Evolutionary conservation across 2,329 filamentous ascomycete genomes (phyloP).

Genomic region (Diaporthe vexans): DNA sequence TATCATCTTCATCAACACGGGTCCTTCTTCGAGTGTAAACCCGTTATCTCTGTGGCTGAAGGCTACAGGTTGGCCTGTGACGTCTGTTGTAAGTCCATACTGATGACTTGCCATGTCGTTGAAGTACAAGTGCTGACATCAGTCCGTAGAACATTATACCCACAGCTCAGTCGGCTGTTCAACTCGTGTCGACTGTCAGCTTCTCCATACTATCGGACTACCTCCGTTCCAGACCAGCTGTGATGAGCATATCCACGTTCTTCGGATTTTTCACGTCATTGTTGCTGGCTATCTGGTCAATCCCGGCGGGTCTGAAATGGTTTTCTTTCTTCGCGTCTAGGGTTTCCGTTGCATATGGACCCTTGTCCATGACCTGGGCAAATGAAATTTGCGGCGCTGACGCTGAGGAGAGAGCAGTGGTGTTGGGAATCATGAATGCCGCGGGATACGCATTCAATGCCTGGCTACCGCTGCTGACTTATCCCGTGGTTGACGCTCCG

Average conservation of each 20-base stretch:
- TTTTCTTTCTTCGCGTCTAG: conserved; percentile 38
- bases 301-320: conserved; percentile 43
- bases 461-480: conserved; percentile 58
- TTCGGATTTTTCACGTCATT: conserved; percentile 41
- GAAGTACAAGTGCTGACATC: not conserved
- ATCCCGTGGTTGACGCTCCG: conserved; percentile 54
- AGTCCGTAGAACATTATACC: conserved; percentile 60
- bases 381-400: conserved; percentile 61
- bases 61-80: conserved; percentile 57
- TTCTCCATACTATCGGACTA: conserved; percentile 68
- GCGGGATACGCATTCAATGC: conserved; percentile 59
- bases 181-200: conserved; percentile 64
- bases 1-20: conserved; percentile 55
- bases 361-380: conserved; percentile 57
- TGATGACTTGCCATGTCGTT: not conserved
- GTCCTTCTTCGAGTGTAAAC: conserved; percentile 52
- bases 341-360: conserved; percentile 37
- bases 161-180: conserved; percentile 54
- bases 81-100: conserved; percentile 58
- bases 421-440: conserved; percentile 64
- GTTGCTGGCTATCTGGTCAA: conserved; percentile 40
- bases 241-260: conserved; percentile 40
- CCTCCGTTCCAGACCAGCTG: conserved; percentile 52
- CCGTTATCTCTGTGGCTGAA: conserved; percentile 58
- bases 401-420: conserved; percentile 63